Evolutionary conservation across 768 basidiomycete genomes (phyloP).

Genomic region (Lyophyllum atratum): DNA sequence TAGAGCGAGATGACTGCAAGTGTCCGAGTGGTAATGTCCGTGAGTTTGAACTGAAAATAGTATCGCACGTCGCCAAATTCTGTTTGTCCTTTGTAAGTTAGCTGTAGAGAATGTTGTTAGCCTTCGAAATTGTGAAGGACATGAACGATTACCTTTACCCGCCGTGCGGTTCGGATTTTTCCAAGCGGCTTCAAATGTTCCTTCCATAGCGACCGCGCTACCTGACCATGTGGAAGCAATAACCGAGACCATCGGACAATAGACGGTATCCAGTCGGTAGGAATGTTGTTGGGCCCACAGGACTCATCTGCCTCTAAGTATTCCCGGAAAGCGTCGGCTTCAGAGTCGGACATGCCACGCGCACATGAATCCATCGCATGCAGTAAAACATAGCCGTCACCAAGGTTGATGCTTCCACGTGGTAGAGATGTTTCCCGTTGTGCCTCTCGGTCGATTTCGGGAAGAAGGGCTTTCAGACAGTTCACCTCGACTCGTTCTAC

Average conservation of each 20-base stretch:
- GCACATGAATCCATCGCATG: slow-evolving; percentile 16
- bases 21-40: neutral
- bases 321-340: neutral
- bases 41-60: slow-evolving; percentile 8
- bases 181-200: neutral
- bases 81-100: slow-evolving; percentile 3
- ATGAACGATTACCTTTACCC: neutral
- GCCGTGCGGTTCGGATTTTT: neutral
- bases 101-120: slow-evolving; percentile 1
- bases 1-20: slow-evolving; percentile 12
- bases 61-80: slow-evolving; percentile 16
- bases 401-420: slow-evolving; percentile 13
- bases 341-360: neutral
- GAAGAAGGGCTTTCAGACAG: slow-evolving; percentile 10
- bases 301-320: neutral
- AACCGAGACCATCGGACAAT: slow-evolving; percentile 20
- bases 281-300: slow-evolving; percentile 5
- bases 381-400: slow-evolving; percentile 21
- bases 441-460: slow-evolving; percentile 1
- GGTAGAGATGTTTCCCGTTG: neutral
- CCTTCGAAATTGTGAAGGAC: neutral
- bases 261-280: neutral
- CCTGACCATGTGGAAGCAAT: slow-evolving; percentile 21
- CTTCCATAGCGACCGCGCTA: slow-evolving; percentile 20
- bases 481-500: slow-evolving; percentile 6